Base-by-base conservation (phyloP, 2,329 filamentous ascomycete genomes). In the Xylaria sp. region DNA sequence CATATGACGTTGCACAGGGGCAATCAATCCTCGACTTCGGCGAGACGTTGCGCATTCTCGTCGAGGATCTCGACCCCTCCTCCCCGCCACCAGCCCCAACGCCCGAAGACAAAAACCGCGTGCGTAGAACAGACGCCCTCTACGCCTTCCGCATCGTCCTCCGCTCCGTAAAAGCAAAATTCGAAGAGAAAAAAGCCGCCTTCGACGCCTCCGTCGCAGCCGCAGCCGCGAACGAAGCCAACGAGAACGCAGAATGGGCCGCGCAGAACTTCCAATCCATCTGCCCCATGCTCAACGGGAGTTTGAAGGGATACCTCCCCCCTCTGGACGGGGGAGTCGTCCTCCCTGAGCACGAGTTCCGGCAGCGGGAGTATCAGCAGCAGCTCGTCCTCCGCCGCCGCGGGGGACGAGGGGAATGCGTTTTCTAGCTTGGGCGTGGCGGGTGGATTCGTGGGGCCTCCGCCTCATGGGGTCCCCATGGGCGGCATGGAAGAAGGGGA, bases 201-300 rank as follows among this genome's bases (percentile, higher is more conserved):
- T 62, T 76, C 47, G 69, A 73, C 52, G 66, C 63, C 13, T 51
- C 59, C 51, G 37, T 63, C 4, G 54, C 62, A 6, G 2, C 60
- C 1, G 42, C 39, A 16, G 37, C 48, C n/a, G 23, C 37, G 2
- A 47, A 30, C 23, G 23, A 30, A 30, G 23, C 23, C 13, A 47
- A 7, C 44, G 2, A 47, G 13, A 63, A 59, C 7, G 60, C 58
- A 6, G 61, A 59, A 57, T 37, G 58, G 62, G 54, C 23, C 59
- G 19, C 5, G 9, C 58, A 67, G 53, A 18, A 34, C 58, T 35
- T 42, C 46, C 16, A 56, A 2, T 61, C 63, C 16, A 72, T 71
- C 3, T 83, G 81, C 60, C 81, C 81, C 11, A 79, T 83, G 77
- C 70, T 82, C 47, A 80, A 83, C 62, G 78, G 76, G 7, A 80